A percentile compares a stretch with the other conserved stretches of the same genome.
Conservation (phyloP, 805 yeast genomes). For the Saturnispora zaruensis region DNA sequence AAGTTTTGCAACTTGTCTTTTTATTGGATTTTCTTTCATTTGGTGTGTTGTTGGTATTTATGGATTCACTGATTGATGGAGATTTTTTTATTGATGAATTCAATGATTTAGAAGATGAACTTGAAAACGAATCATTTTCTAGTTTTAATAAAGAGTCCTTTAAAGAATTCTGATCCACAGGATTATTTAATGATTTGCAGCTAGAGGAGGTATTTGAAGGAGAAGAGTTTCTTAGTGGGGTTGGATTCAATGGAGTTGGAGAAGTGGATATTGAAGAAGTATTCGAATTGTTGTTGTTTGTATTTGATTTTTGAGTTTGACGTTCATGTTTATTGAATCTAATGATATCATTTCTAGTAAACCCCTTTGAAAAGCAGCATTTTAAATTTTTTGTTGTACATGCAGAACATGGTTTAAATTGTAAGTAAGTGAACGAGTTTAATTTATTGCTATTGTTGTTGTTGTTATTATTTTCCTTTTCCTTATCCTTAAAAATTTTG, state of each 20-base stretch:
- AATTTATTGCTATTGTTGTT: conserved; percentile 13
- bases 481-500: conserved; percentile 19
- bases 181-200: not conserved
- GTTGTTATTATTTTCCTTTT: conserved; percentile 6
- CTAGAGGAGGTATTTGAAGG: not conserved
- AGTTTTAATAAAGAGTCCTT: not conserved
- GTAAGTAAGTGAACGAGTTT: conserved; percentile 27
- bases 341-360: conserved; percentile 52
- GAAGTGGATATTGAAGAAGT: not conserved
- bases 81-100: not conserved
- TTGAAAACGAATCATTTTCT: not conserved
- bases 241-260: not conserved
- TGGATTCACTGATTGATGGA: not conserved
- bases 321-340: conserved; percentile 30
- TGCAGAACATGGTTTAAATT: conserved; percentile 47
- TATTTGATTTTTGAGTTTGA: not conserved
- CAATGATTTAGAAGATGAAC: not conserved
- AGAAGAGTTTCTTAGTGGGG: not conserved
- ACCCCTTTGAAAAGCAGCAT: conserved; percentile 57
- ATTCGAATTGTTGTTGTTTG: not conserved
- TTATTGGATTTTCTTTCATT: conserved; percentile 19
- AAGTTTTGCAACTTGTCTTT: conserved; percentile 28
- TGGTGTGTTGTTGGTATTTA: not conserved
- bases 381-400: conserved; percentile 38
- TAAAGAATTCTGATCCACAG: not conserved